These are phyloP conservation scores for Circinella minor DNA, from an alignment of 371 early-diverging fungal genomes.

Conservation along the genomic window DNA sequence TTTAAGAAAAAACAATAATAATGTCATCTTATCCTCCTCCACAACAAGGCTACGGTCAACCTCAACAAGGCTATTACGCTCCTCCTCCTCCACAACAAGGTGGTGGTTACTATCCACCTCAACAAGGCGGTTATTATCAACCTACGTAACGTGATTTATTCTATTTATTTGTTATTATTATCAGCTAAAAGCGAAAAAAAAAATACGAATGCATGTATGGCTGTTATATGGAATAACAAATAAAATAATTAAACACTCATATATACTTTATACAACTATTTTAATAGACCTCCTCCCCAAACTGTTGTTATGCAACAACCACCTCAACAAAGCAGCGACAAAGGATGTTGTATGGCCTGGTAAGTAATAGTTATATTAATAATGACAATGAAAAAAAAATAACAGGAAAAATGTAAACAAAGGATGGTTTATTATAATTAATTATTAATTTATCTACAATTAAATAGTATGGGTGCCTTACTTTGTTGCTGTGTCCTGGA, in stretches of 20 bases:
- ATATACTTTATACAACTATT: background rate
- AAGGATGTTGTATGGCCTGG: slow-evolving; percentile 15
- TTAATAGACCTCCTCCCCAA: slow-evolving; percentile 12
- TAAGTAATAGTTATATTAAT: background rate
- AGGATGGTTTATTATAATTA: too few relatives aligned
- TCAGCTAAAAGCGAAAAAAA: too few relatives aligned
- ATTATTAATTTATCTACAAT: too few relatives aligned
- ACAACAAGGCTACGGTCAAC: background rate
- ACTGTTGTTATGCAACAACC: slow-evolving; percentile 14
- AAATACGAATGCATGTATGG: too few relatives aligned
- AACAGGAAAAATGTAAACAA: too few relatives aligned
- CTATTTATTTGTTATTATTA: too few relatives aligned
- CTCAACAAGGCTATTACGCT: slow-evolving; percentile 4
- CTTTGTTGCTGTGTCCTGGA: too few relatives aligned
- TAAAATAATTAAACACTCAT: background rate
- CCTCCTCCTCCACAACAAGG: slow-evolving; percentile 9
- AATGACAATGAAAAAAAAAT: too few relatives aligned
- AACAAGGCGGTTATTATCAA: slow-evolving; percentile 14
- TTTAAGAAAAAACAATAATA: background rate
- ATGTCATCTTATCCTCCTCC: slow-evolving; percentile 7
- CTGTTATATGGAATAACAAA: too few relatives aligned
- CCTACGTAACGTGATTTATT: slow-evolving; percentile 5
- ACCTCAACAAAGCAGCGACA: slow-evolving; percentile 7
- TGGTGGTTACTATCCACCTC: slow-evolving; percentile 15
- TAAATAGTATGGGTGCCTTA: too few relatives aligned